These are phyloP conservation scores for Mimosa pudica DNA, from an alignment of 306 rosid genomes.

Conservation along the genomic window DNA sequence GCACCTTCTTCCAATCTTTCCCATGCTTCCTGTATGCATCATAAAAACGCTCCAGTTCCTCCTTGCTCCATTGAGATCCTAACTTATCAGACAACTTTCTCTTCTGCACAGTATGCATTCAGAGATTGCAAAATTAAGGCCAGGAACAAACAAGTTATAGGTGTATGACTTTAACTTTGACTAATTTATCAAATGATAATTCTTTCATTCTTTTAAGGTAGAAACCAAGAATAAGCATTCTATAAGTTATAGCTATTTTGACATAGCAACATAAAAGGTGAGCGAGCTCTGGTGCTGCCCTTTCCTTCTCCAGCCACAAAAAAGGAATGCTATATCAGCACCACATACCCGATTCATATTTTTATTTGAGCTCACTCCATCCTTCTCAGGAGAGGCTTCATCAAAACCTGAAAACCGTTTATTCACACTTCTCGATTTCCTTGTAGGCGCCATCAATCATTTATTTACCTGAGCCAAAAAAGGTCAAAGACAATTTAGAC, in stretches of 20 bases:
- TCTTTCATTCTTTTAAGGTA: not conserved
- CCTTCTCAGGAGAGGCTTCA: slow-evolving; percentile 57
- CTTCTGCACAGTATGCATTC: slow-evolving; percentile 52
- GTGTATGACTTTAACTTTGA: not conserved
- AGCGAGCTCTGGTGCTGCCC: not conserved
- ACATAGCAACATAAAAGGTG: not conserved
- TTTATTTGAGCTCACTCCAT: slow-evolving; percentile 47
- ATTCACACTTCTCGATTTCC: slow-evolving; percentile 50
- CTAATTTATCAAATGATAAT: slow-evolving; percentile 6
- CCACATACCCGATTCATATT: slow-evolving; percentile 54
- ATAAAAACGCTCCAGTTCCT: slow-evolving; percentile 75
- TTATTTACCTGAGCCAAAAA: slow-evolving; percentile 32
- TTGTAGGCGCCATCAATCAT: slow-evolving; percentile 67
- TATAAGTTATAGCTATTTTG: not conserved
- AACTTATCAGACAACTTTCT: slow-evolving; percentile 74
- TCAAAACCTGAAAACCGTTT: slow-evolving; percentile 48
- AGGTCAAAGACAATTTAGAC: slow-evolving; percentile 7
- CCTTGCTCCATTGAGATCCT: slow-evolving; percentile 89
- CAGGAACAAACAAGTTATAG: slow-evolving; percentile 14
- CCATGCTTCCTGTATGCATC: slow-evolving; percentile 86
- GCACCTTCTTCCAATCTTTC: slow-evolving; percentile 86
- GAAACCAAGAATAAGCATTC: not conserved
- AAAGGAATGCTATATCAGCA: slow-evolving; percentile 12
- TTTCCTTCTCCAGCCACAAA: slow-evolving; percentile 3
- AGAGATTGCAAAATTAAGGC: slow-evolving; percentile 22